Evolutionary conservation across 331 rosid genomes (phyloP).

Genomic region (Quercus phellos): DNA sequence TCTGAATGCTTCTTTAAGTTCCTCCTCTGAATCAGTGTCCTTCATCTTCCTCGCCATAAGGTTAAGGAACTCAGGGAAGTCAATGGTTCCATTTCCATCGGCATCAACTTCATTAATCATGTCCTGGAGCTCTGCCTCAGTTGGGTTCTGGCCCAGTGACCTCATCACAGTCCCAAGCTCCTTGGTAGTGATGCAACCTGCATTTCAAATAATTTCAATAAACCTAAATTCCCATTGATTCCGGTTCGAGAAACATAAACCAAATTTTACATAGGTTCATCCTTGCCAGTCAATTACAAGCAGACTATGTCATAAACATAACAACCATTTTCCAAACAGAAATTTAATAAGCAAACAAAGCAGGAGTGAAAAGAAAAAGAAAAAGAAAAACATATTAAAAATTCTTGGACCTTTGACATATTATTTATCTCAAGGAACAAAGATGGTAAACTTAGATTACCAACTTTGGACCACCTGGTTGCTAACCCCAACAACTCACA

Average conservation of each 20-base stretch:
- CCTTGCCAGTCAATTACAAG: background rate
- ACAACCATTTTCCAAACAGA: background rate
- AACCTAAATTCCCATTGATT: background rate
- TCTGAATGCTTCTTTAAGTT: constrained; percentile 76
- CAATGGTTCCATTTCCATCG: constrained; percentile 78
- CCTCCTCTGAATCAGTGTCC: constrained; percentile 85
- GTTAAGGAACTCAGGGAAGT: constrained; percentile 76
- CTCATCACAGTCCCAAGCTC: constrained; percentile 89
- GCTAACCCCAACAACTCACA: background rate
- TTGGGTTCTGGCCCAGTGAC: constrained; percentile 83
- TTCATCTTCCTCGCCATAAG: constrained; percentile 93
- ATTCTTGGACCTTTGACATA: background rate
- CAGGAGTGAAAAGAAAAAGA: background rate
- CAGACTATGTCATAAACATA: background rate
- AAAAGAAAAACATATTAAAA: background rate
- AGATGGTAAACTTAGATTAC: background rate
- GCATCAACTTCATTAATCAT: constrained; percentile 86
- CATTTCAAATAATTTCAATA: background rate
- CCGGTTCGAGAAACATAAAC: background rate
- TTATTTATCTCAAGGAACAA: background rate
- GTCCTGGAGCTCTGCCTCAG: constrained; percentile 91
- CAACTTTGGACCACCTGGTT: background rate
- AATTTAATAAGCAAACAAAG: background rate
- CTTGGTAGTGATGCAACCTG: constrained; percentile 83
- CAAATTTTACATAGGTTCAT: background rate